Conservation (phyloP, 331 rosid species). For the Telfairia occidentalis region DNA sequence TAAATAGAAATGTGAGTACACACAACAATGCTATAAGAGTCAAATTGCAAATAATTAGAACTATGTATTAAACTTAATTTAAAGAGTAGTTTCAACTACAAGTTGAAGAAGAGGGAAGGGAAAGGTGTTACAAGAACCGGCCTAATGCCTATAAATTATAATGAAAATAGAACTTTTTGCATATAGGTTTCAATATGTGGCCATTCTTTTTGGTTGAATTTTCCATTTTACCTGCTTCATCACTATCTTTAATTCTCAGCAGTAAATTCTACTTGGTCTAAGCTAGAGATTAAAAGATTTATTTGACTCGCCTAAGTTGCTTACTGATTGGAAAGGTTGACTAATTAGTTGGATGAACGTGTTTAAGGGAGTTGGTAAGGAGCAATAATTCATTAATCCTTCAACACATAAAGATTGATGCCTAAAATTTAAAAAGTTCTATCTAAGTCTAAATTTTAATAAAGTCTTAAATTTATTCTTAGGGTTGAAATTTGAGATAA, state of each 20-base stretch:
- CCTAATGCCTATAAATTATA: neutral
- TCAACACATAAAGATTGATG: neutral
- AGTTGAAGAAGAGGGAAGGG: neutral
- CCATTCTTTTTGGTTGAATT: neutral
- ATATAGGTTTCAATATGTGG: neutral
- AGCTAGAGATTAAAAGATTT: neutral
- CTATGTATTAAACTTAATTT: neutral
- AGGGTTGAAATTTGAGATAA: too few species aligned
- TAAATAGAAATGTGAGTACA: neutral
- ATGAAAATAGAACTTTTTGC: neutral
- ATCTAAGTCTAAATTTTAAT: neutral
- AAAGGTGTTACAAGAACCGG: neutral
- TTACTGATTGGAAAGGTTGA: neutral
- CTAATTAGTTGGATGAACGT: neutral
- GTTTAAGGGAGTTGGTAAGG: neutral
- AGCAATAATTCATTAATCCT: neutral
- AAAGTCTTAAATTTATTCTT: too few species aligned
- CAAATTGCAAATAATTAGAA: neutral
- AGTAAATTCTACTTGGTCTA: neutral
- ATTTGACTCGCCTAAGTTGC: neutral
- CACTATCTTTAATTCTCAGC: neutral
- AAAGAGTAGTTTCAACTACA: neutral
- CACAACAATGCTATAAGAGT: neutral
- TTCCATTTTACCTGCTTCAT: slow-evolving; percentile 1
- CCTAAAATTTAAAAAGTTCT: neutral